Conservation (phyloP, 768 basidiomycete genomes). For the Lenzites betulinus region DNA sequence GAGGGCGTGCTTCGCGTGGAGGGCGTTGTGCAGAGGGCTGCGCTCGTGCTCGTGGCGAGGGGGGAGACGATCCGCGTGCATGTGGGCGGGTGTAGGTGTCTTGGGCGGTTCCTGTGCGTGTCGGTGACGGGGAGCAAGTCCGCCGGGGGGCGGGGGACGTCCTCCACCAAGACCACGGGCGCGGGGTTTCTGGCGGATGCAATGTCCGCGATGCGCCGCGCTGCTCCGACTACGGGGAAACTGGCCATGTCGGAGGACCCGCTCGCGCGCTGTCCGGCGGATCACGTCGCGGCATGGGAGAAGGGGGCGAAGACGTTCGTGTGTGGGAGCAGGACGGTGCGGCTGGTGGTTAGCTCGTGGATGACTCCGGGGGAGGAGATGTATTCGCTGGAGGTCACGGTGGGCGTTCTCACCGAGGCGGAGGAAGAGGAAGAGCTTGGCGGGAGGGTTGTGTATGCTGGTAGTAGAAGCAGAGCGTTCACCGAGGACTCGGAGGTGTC, state of each 20-base stretch:
- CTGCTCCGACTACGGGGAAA: too few relatives aligned
- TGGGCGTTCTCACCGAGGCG: not conserved
- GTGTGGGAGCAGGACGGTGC: not conserved
- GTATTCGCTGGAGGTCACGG: not conserved
- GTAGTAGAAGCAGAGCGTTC: not conserved
- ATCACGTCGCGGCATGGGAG: conserved; percentile 16
- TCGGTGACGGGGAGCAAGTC: conserved; percentile 2
- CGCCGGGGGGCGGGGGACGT: too few relatives aligned
- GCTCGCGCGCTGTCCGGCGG: conserved; percentile 3
- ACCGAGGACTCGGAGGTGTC: not conserved
- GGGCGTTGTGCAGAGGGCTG: not conserved
- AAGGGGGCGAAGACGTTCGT: conserved; percentile 5
- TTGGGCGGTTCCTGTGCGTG: conserved; percentile 7
- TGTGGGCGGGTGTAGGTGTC: conserved; percentile 12
- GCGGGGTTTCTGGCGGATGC: not conserved
- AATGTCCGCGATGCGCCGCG: not conserved
- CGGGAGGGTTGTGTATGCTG: not conserved
- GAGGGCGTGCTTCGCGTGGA: not conserved
- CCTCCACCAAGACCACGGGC: not conserved
- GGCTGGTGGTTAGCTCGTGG: conserved; percentile 10
- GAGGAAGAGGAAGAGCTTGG: too few relatives aligned
- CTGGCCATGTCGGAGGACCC: not conserved
- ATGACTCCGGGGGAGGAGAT: not conserved
- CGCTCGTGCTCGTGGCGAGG: not conserved
- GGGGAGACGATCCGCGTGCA: conserved; percentile 6